Base-by-base conservation (phyloP, 345 rosid species). In the Arabidopsis arenosa region DNA sequence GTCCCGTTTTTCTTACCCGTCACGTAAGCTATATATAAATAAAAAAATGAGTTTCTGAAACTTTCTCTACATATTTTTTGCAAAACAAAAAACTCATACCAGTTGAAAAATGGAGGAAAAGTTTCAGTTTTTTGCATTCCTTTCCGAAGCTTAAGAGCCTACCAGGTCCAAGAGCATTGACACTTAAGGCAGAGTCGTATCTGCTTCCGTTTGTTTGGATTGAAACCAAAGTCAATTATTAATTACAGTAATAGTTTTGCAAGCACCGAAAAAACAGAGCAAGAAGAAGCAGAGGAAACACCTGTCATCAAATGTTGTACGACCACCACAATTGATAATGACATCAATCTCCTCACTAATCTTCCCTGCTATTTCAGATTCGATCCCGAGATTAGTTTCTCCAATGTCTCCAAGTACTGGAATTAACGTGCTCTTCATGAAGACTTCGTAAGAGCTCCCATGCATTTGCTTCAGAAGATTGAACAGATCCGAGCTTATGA, bases 271-370 rank as follows among this genome's bases (percentile, higher is more conserved):
- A 21, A 41, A 48, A 18, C n/a, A 35, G 17, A 51, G 12, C 63
- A 47, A 44, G 4, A 15, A 40, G 40, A 41, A 53, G 15, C 28
- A 45, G 11, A 48, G 6, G 35, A 59, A 67, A 56, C 14, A 66
- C 75, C 72, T 77, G 4, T 70, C 80, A 1, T 77, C 66, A 36
- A 90, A 88, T 58, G 83, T 86, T 28, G 94, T 87, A 60, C 84
- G 86, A 14, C 90, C 93, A 5, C 87, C 94, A 43, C 90, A 83
- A 54, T 81, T 91, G 30, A 91, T 83, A 23, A 91, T 82, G 10
- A 89, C 80, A 59, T 87, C 89, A 14, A 87, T 80, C 45, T 91
- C 87, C 15, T 68, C 76, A 17, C 76, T 86, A 68, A 83, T 83
- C 80, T 6, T 78, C 77, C 0, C 15, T 54, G 55, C 45, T 35